Percentiles rank a stretch among this genome's conserved stretches.
phyloP scores from a whole-genome alignment of 257 asterid genomes.

The Fraxinus pennsylvanica region DNA sequence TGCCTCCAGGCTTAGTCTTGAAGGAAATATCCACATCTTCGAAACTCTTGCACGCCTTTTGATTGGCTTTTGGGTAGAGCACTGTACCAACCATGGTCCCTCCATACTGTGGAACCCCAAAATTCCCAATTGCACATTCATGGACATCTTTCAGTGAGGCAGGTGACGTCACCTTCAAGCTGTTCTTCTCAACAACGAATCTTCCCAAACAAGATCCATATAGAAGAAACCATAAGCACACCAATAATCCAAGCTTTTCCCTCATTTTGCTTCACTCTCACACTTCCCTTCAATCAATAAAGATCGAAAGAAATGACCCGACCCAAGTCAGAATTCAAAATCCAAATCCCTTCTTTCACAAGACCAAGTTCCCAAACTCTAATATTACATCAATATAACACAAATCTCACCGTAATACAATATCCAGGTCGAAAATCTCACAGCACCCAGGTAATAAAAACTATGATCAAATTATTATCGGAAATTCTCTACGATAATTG shows the following conservation, averaged over 20 bases:
- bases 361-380: not conserved
- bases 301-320: conserved; percentile 2
- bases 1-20: conserved; percentile 50
- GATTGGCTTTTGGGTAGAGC: conserved; percentile 36
- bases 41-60: conserved; percentile 42
- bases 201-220: conserved; percentile 65
- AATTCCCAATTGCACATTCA: conserved; percentile 39
- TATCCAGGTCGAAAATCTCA: not conserved
- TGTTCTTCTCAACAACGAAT: conserved; percentile 94
- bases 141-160: conserved; percentile 42
- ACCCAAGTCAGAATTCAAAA: conserved; percentile 23
- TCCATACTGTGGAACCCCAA: not conserved
- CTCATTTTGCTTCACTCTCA: conserved; percentile 42
- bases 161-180: conserved; percentile 50
- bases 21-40: conserved; percentile 40
- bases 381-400: conserved; percentile 13
- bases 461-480: not conserved
- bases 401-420: not conserved
- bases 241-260: conserved; percentile 42
- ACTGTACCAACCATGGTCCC: not conserved
- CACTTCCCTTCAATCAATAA: conserved; percentile 25
- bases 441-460: conserved; percentile 24
- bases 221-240: conserved; percentile 47
- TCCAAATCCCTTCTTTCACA: not conserved
- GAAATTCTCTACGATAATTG: conserved; percentile 12